These are phyloP conservation scores for Nymphaea thermarum DNA, from an alignment of 164 flowering plant species.

Conservation along the genomic window DNA sequence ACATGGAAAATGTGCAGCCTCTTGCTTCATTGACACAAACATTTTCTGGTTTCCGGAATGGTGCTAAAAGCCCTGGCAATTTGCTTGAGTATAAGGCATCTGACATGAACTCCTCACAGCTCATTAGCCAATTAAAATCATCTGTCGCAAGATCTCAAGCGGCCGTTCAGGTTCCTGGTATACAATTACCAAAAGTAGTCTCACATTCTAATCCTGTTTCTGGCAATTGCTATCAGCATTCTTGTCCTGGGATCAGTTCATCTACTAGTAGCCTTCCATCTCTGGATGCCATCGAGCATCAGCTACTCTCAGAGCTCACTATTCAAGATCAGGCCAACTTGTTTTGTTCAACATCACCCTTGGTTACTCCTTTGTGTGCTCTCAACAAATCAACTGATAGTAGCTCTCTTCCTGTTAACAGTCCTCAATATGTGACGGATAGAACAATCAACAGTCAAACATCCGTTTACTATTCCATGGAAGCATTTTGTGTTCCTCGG, in stretches of 20 bases:
- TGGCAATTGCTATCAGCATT: constrained; percentile 4
- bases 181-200: constrained; percentile 11
- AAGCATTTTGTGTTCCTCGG: constrained; percentile 4
- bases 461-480: constrained; percentile 7
- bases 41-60: background rate
- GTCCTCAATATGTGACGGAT: background rate
- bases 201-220: constrained; percentile 10
- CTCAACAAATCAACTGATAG: background rate
- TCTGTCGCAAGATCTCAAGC: constrained; percentile 13
- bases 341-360: constrained; percentile 9
- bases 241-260: constrained; percentile 20
- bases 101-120: constrained; percentile 6
- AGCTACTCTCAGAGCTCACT: constrained; percentile 17
- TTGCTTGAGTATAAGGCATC: constrained; percentile 3
- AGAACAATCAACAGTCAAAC: background rate
- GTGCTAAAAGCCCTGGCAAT: background rate
- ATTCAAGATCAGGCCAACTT: constrained; percentile 11
- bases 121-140: constrained; percentile 8
- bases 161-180: constrained; percentile 11
- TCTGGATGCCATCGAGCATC: constrained; percentile 26
- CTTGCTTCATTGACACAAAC: constrained; percentile 2
- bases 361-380: constrained; percentile 2
- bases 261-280: constrained; percentile 25
- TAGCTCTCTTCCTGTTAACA: background rate
- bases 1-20: background rate